Percentiles rank a stretch among this genome's conserved stretches.
These are phyloP conservation scores for Candida incommunis DNA, from an alignment of 805 yeast species.

Conservation along the genomic window DNA sequence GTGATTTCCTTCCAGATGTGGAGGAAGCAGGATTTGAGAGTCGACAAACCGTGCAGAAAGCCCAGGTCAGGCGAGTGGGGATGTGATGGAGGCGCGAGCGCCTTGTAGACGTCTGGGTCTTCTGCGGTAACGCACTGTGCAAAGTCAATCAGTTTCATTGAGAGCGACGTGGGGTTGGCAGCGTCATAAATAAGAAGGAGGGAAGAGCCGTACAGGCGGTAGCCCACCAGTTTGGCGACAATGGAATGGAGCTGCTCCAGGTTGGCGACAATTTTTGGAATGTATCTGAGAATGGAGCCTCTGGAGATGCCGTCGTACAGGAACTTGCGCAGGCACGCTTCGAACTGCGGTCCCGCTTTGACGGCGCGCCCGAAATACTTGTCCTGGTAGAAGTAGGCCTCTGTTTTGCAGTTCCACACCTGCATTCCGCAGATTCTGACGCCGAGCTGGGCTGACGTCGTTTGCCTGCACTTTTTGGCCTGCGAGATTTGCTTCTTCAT, in stretches of 20 bases:
- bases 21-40: conserved; percentile 57
- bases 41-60: conserved; percentile 63
- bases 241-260: conserved; percentile 43
- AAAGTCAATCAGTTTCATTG: conserved; percentile 69
- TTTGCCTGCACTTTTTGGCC: conserved; percentile 59
- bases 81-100: conserved; percentile 60
- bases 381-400: conserved; percentile 54
- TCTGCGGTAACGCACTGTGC: conserved; percentile 79
- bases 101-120: conserved; percentile 25
- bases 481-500: conserved; percentile 63
- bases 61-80: conserved; percentile 61
- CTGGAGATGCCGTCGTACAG: conserved; percentile 58
- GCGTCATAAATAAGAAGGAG: conserved; percentile 85
- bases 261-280: conserved; percentile 51
- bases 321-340: conserved; percentile 58
- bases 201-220: conserved; percentile 85
- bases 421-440: conserved; percentile 94
- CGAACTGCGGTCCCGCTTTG: conserved; percentile 59
- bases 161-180: conserved; percentile 13
- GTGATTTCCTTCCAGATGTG: conserved; percentile 44
- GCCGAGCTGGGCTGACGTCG: conserved; percentile 74
- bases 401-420: conserved; percentile 42
- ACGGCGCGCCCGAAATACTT: conserved; percentile 85
- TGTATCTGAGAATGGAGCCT: conserved; percentile 46
- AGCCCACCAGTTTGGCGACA: conserved; percentile 47